Percentiles rank a stretch among this genome's conserved stretches.
Evolutionary conservation across 2,329 filamentous ascomycete genomes (phyloP).

Genomic region (Pyrenophora tritici-repentis): DNA sequence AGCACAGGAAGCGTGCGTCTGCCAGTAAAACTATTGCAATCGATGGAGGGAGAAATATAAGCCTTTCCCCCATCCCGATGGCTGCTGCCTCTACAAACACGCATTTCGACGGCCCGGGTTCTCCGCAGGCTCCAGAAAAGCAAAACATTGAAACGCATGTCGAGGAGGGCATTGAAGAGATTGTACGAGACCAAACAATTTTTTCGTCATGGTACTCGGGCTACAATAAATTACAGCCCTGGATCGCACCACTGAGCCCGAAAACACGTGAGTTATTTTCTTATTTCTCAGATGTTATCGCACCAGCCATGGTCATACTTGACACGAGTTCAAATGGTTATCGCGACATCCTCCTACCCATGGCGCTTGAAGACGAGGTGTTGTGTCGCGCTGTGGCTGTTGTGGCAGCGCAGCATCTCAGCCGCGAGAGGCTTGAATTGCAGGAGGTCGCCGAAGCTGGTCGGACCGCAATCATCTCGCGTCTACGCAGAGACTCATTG

Average conservation of each 20-base stretch:
- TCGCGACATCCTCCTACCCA: constrained; percentile 47
- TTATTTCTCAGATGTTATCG: constrained; percentile 47
- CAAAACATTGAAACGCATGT: too few species aligned
- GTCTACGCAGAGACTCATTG: constrained; percentile 42
- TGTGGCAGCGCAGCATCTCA: constrained; percentile 49
- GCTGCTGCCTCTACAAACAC: too few species aligned
- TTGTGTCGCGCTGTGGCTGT: constrained; percentile 48
- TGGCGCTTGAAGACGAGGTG: constrained; percentile 47
- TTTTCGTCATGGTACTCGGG: too few species aligned
- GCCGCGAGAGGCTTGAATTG: constrained; percentile 39
- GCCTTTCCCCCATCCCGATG: too few species aligned
- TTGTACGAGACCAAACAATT: too few species aligned
- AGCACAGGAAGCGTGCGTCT: too few species aligned
- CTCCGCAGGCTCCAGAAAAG: background rate
- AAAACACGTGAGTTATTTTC: constrained; percentile 45
- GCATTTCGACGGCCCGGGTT: background rate
- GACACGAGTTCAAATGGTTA: constrained; percentile 48
- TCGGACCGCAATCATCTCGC: constrained; percentile 45
- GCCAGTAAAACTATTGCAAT: background rate
- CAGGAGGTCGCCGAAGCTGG: constrained; percentile 42
- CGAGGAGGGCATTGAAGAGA: too few species aligned
- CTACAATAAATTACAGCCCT: constrained; percentile 17
- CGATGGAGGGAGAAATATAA: too few species aligned
- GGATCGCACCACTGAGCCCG: constrained; percentile 32
- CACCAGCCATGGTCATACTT: constrained; percentile 50